A percentile compares a stretch with the other conserved stretches of the same genome.
Conservation (phyloP, 495 filamentous ascomycete species). For the Xylaria grammica region DNA sequence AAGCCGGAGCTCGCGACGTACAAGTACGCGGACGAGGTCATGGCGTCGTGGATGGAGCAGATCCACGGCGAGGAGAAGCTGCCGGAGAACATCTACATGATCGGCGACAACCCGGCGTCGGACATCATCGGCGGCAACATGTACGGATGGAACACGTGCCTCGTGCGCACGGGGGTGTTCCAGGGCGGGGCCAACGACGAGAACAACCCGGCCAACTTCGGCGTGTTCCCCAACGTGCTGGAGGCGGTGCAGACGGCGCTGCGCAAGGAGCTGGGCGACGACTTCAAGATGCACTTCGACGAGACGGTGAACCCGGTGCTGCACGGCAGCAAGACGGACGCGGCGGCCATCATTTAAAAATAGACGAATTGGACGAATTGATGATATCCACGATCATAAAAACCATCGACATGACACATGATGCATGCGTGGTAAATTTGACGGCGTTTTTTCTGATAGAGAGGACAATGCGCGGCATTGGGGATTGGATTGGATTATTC, state of each 20-base stretch:
- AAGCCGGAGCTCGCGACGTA: conserved; percentile 82
- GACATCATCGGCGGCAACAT: conserved; percentile 82
- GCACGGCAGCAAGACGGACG: conserved; percentile 51
- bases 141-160: conserved; percentile 84
- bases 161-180: conserved; percentile 69
- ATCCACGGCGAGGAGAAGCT: conserved; percentile 74
- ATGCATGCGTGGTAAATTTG: background rate
- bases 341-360: conserved; percentile 34
- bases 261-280: conserved; percentile 75
- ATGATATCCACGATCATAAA: conserved; percentile 21
- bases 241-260: conserved; percentile 95
- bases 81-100: conserved; percentile 79
- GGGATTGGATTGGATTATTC: background rate
- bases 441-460: conserved; percentile 14
- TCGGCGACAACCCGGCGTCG: conserved; percentile 79
- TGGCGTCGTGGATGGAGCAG: conserved; percentile 75
- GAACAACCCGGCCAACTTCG: conserved; percentile 92
- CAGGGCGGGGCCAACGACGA: conserved; percentile 78
- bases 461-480: background rate
- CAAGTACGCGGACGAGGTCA: conserved; percentile 80
- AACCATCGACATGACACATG: background rate
- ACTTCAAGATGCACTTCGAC: conserved; percentile 56
- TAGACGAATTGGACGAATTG: conserved; percentile 19
- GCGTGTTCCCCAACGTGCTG: conserved; percentile 81
- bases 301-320: conserved; percentile 67